These are phyloP conservation scores for Phytophthora citricola DNA, from an alignment of 352 stramenopile species.

Conservation along the genomic window DNA sequence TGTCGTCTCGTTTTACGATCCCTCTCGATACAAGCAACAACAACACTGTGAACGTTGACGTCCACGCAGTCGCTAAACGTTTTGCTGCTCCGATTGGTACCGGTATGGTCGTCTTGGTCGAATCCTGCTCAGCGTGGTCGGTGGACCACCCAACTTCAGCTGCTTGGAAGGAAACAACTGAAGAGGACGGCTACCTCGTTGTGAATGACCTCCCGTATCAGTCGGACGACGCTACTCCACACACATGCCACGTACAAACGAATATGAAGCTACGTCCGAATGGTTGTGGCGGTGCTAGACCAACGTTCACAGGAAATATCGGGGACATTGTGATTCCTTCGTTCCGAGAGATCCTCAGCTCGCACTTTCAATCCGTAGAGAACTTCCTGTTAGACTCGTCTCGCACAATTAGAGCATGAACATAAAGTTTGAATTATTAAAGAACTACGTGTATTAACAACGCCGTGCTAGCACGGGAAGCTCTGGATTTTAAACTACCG, in stretches of 20 bases:
- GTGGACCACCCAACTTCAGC: constrained; percentile 3
- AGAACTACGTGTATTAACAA: too few species aligned
- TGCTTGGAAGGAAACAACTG: constrained; percentile 14
- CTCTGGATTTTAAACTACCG: too few species aligned
- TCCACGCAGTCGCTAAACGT: constrained; percentile 15
- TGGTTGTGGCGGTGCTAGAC: neutral
- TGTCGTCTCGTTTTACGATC: constrained; percentile 7
- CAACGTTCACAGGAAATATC: constrained; percentile 16
- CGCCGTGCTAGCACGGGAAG: too few species aligned
- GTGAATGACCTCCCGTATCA: constrained; percentile 1
- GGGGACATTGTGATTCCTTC: constrained; percentile 33
- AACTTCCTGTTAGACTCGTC: constrained; percentile 33
- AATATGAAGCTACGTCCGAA: constrained; percentile 23
- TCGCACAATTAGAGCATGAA: neutral
- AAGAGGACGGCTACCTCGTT: constrained; percentile 19
- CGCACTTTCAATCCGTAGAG: constrained; percentile 31
- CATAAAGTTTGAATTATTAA: neutral
- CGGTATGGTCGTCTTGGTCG: constrained; percentile 11
- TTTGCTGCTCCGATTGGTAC: constrained; percentile 2
- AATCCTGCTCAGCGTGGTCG: constrained; percentile 23
- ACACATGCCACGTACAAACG: constrained; percentile 13
- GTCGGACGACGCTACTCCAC: neutral
- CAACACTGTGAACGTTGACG: constrained; percentile 9
- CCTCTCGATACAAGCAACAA: neutral
- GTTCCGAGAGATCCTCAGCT: constrained; percentile 31